Evolutionary conservation across 1,284 basidiomycete species (phyloP).

Genomic region (Agaricales sp.): DNA sequence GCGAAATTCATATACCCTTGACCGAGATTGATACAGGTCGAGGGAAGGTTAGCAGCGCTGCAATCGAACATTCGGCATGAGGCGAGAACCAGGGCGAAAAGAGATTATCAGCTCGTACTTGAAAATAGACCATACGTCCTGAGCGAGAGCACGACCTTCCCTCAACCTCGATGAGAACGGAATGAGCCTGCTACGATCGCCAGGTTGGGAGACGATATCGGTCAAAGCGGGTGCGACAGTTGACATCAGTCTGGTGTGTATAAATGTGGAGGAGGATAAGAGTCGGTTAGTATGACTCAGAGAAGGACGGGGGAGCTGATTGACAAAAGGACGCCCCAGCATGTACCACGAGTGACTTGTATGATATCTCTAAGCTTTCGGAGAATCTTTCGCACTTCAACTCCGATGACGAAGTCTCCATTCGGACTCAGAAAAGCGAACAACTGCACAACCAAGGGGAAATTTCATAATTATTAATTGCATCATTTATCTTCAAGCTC

Average conservation of each 20-base stretch:
- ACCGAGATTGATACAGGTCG: slow-evolving; percentile 85
- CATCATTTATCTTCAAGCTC: no score
- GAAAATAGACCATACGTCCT: slow-evolving; percentile 91
- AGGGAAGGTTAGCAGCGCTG: slow-evolving; percentile 77
- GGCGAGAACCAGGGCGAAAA: slow-evolving; percentile 9
- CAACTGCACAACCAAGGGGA: no score
- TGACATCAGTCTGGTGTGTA: not conserved
- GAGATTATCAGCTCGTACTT: slow-evolving; percentile 46
- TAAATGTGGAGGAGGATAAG: not conserved
- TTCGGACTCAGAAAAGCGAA: no score
- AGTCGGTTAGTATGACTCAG: no score
- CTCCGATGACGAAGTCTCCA: no score
- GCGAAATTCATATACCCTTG: slow-evolving; percentile 93
- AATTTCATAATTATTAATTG: no score
- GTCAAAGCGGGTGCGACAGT: not conserved
- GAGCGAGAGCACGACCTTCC: slow-evolving; percentile 65
- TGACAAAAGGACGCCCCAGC: not conserved
- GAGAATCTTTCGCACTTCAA: no score
- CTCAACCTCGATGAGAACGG: slow-evolving; percentile 57
- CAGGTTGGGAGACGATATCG: not conserved
- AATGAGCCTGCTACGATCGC: slow-evolving; percentile 40
- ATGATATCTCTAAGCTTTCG: no score
- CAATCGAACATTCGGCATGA: slow-evolving; percentile 7
- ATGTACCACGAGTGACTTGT: no score
- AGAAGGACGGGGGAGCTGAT: no score